Evolutionary conservation across 2,329 filamentous ascomycete species (phyloP).

Genomic region (Fusarium sp.): DNA sequence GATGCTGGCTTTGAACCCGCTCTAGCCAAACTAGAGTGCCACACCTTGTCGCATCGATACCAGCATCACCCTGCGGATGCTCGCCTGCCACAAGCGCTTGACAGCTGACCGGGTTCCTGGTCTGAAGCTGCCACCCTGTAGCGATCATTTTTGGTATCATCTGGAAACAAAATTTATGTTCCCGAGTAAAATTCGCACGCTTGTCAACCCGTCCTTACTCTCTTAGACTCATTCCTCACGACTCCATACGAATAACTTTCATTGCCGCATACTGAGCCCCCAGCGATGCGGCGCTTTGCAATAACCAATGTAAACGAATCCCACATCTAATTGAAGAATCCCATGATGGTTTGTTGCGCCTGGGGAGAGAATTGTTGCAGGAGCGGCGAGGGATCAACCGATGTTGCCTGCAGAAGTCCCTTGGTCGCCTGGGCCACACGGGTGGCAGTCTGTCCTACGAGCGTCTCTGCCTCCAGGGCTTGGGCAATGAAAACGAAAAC

Average conservation of each 20-base stretch:
- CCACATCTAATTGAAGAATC: constrained; percentile 74
- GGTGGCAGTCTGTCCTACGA: constrained; percentile 84
- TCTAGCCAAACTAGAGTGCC: constrained; percentile 2
- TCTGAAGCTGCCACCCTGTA: constrained; percentile 23
- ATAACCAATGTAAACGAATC: constrained; percentile 9
- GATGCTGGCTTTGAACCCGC: constrained; percentile 13
- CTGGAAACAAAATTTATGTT: constrained; percentile 36
- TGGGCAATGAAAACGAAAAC: constrained; percentile 88
- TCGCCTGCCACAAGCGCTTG: constrained; percentile 15
- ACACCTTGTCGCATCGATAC: constrained; percentile 15
- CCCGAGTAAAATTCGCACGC: constrained; percentile 38
- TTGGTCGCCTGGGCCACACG: constrained; percentile 84
- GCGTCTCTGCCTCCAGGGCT: constrained; percentile 88
- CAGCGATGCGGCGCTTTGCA: constrained; percentile 2
- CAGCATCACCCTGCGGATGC: constrained; percentile 18
- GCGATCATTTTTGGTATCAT: constrained; percentile 41
- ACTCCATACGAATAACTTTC: constrained; percentile 27
- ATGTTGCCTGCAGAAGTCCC: constrained; percentile 77
- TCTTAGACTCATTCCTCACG: constrained; percentile 15
- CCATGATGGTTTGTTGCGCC: constrained; percentile 81
- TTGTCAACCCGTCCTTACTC: constrained; percentile 26
- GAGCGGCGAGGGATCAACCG: constrained; percentile 79
- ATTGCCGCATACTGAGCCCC: neutral
- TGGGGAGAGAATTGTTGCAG: constrained; percentile 81
- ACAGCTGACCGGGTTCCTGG: constrained; percentile 20